A percentile compares a stretch with the other conserved stretches of the same genome.
Evolutionary conservation across 2,329 filamentous ascomycete species (phyloP).

Genomic region (Calycina marina): DNA sequence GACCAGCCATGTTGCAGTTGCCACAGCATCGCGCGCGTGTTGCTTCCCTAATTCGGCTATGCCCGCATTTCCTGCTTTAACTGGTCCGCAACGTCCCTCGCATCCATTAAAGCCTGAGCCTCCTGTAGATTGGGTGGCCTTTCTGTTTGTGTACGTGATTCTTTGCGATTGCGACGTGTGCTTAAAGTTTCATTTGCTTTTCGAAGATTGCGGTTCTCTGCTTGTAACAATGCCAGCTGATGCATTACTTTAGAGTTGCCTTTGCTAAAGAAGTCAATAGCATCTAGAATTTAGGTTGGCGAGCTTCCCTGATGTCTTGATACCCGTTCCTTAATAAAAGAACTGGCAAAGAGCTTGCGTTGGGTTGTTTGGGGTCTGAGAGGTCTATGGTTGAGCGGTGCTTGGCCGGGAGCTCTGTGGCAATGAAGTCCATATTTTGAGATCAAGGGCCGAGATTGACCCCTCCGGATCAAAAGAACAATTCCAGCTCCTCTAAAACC

Average conservation of each 20-base stretch:
- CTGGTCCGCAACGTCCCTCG: not conserved
- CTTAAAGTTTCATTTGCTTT: not conserved
- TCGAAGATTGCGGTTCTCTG: not conserved
- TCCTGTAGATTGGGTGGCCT: not conserved
- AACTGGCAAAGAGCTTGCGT: not conserved
- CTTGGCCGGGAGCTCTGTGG: not conserved
- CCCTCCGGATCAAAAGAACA: not conserved
- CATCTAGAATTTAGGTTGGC: not conserved
- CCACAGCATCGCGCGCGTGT: not conserved
- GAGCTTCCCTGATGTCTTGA: not conserved
- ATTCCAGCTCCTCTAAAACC: not conserved
- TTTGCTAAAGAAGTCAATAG: not conserved
- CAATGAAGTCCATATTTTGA: not conserved
- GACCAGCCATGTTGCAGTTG: not conserved
- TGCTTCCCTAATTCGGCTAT: not conserved
- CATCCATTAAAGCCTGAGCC: too few species aligned
- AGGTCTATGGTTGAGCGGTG: too few species aligned
- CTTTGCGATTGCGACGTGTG: not conserved
- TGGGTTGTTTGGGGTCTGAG: not conserved
- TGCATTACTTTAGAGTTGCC: not conserved
- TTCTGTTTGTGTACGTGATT: not conserved
- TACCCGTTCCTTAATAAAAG: not conserved
- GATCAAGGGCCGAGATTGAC: not conserved
- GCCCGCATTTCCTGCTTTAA: not conserved
- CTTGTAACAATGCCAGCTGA: not conserved